These are phyloP conservation scores for Lachnum nothofagi DNA, from an alignment of 2,329 filamentous ascomycete genomes.

Conservation along the genomic window DNA sequence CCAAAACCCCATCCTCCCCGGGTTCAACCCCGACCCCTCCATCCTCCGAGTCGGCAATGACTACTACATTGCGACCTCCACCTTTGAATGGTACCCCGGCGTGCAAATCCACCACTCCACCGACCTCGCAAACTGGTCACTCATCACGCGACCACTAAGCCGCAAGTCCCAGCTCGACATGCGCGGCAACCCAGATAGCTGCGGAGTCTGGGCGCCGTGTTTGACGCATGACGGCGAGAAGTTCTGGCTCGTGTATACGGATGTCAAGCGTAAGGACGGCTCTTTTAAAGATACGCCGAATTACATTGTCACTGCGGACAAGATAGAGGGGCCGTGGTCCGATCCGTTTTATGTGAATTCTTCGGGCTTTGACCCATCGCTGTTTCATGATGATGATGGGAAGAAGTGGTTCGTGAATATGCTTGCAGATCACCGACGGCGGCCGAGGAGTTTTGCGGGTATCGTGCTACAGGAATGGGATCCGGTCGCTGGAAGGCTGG, in stretches of 20 bases:
- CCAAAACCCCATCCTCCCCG: constrained; percentile 40
- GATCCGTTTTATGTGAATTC: constrained; percentile 56
- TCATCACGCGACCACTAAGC: constrained; percentile 42
- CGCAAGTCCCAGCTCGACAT: constrained; percentile 50
- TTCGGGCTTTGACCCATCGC: constrained; percentile 57
- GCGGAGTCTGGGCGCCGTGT: constrained; percentile 61
- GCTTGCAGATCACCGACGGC: constrained; percentile 49
- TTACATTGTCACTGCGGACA: constrained; percentile 52
- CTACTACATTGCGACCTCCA: constrained; percentile 50
- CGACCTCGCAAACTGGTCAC: constrained; percentile 38
- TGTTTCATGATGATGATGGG: constrained; percentile 54
- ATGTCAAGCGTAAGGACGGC: constrained; percentile 63
- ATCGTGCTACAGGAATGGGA: constrained; percentile 55
- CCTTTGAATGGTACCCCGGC: constrained; percentile 51
- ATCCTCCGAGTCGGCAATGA: constrained; percentile 44
- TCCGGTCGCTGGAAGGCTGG: constrained; percentile 42
- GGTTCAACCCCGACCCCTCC: constrained; percentile 51
- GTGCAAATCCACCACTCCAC: constrained; percentile 49
- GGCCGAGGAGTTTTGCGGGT: constrained; percentile 47
- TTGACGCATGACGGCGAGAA: constrained; percentile 54
- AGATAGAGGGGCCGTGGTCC: constrained; percentile 56
- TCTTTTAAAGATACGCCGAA: constrained; percentile 61
- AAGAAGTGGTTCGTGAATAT: constrained; percentile 54
- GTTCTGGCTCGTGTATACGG: constrained; percentile 62
- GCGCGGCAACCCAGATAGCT: constrained; percentile 55